Base-by-base conservation (phyloP, 768 basidiomycete genomes). In the Mycena chlorophos region DNA sequence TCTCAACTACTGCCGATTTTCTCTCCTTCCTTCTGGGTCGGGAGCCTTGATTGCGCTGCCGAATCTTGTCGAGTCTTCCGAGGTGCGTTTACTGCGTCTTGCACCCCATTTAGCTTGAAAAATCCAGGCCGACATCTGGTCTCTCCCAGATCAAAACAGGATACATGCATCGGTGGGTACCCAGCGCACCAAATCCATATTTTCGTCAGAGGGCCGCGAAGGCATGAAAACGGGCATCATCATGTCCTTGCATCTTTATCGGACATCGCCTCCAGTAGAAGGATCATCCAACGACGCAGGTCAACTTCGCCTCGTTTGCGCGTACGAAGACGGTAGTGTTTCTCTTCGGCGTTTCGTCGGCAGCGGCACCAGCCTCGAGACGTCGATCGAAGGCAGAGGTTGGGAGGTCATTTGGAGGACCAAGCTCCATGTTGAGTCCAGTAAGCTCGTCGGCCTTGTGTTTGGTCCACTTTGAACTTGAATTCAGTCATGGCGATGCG, bases 1-100 rank as follows among this genome's bases (percentile, higher is more conserved):
- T 2, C 78, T 98, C 52, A 97, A 96, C 66, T 98, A 89, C 68
- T 98, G 96, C 71, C 84, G 88, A 2, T 94, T 97, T 70, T 88
- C 91, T 5, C 74, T 98, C 2, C 67, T 89, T 31, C 69, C 64
- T 28, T 63, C 57, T 62, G 61, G 19, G 10, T 37, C 53, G 45
- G 56, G 64, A 63, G 86, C 83, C 1, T 71, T 94, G 42, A 67
- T 98, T 25, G 92, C 91, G 0, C 73, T 97, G 14, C 94, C 94
- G 0, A 95, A 94, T 64, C 76, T 98, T 22, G 79, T 94, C 8
- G 93, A 98, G 65, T 96, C 95, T 5, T 84, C 89, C 37, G 76
- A 87, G 54, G 93, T 93, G 67, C 29, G 81, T 19, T 28, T 39
- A 3, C 12, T 3, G 29, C 26, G 20, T 56, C 30, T 16, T 34